Evolutionary conservation across 176 grass and related monocot species (phyloP).

Genomic region (Zea luxurians): DNA sequence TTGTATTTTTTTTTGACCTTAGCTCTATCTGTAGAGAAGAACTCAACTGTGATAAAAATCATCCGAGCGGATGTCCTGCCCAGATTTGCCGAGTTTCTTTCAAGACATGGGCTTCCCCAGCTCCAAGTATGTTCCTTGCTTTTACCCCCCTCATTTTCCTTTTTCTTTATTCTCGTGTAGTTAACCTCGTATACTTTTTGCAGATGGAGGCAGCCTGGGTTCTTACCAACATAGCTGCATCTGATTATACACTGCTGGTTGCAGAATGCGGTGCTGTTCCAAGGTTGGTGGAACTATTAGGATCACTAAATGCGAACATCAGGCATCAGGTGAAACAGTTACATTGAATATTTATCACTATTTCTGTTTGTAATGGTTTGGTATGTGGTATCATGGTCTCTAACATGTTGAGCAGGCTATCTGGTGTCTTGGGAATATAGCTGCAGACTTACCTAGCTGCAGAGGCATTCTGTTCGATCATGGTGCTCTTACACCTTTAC

Average conservation of each 20-base stretch:
- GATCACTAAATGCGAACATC: conserved; percentile 53
- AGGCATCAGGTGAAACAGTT: conserved; percentile 67
- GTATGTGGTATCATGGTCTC: conserved; percentile 23
- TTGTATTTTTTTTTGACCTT: background rate
- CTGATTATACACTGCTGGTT: conserved; percentile 73
- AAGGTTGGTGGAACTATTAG: conserved; percentile 65
- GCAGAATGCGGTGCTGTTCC: conserved; percentile 63
- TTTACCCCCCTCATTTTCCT: background rate
- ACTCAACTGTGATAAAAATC: conserved; percentile 59
- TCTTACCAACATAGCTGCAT: conserved; percentile 86
- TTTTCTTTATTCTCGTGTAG: background rate
- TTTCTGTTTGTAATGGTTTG: conserved; percentile 14
- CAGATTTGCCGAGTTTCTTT: conserved; percentile 77
- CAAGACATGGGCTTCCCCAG: conserved; percentile 55
- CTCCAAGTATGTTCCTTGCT: conserved; percentile 56
- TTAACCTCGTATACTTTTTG: conserved; percentile 28
- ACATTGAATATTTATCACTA: background rate
- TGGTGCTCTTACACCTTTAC: conserved; percentile 53
- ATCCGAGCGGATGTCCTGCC: conserved; percentile 65
- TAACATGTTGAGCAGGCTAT: conserved; percentile 55
- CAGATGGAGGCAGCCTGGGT: conserved; percentile 82
- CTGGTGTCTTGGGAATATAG: conserved; percentile 88
- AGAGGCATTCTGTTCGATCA: conserved; percentile 74
- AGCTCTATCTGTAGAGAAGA: conserved; percentile 45
- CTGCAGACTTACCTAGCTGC: conserved; percentile 67